Conservation (phyloP, 345 rosid species). For the Microthlaspi erraticum region DNA sequence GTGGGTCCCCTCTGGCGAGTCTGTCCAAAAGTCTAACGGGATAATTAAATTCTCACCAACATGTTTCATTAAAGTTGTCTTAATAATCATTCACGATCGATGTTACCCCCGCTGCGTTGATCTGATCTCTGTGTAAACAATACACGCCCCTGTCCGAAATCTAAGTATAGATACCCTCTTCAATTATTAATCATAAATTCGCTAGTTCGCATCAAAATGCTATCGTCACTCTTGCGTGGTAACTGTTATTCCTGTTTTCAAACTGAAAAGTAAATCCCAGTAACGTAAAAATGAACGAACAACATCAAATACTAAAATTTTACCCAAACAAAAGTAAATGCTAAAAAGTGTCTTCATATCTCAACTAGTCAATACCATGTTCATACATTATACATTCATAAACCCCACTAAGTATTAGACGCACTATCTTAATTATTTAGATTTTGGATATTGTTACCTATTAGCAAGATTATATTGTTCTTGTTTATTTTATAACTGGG, state of each 20-base stretch:
- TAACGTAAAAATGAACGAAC: neutral
- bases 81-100: conserved; percentile 7
- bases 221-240: neutral
- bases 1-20: conserved; percentile 33
- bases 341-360: neutral
- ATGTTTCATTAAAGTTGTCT: conserved; percentile 9
- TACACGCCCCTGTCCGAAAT: conserved; percentile 5
- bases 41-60: conserved; percentile 9
- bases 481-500: neutral
- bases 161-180: conserved; percentile 12
- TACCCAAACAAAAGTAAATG: no score
- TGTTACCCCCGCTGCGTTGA: neutral
- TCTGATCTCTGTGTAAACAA: no score
- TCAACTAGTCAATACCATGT: conserved; percentile 2
- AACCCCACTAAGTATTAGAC: conserved; percentile 28
- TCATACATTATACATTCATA: neutral
- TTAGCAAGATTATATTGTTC: neutral
- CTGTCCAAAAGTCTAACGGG: conserved; percentile 17
- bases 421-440: conserved; percentile 19
- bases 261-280: neutral
- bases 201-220: neutral
- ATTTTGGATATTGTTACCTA: no score
- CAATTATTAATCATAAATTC: neutral
- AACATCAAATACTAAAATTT: neutral
- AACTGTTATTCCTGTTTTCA: neutral